Base-by-base conservation (phyloP, 495 filamentous ascomycete species). In the Penicillium lividum region DNA sequence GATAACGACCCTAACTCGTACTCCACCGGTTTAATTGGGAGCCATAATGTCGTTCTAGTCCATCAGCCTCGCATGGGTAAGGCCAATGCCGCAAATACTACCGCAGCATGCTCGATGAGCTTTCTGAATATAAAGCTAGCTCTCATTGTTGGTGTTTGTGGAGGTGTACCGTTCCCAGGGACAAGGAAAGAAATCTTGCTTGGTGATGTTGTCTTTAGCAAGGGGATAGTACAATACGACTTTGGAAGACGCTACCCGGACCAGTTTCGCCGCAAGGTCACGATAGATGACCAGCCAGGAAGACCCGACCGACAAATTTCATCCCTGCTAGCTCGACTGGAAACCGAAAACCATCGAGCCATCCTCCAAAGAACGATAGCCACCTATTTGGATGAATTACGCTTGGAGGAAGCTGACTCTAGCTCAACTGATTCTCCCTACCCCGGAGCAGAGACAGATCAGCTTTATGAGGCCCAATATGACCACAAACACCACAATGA, bases 131-230 rank as follows among this genome's bases (percentile, higher is more conserved):
- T 43, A 1, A 15, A n/a, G 4, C 40, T 43, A 5, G 40, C 40
- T n/a, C 40, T 43, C 6, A 13, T 43, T 7, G 48, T 51, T 33
- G 48, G 48, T 9, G n/a, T 51, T 11, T 51, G 48, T 51, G 48
- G 48, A 7, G 48, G 27, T n/a, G 15, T 28, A n/a, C 27, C 48
- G 7, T 51, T 48, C 45, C 40, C 40, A 15, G 1, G 9, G 11
- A 9, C 10, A 51, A 31, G 11, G 2, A 16, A 5, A 3, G 28
- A 31, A n/a, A 31, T 51, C 15, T n/a, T 51, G 10, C 48, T 51
- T 10, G 48, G 48, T 3, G 48, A 51, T n/a, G 29, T 51, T 9
- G n/a, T 51, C 0, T n/a, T 51, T 28, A 33, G 48, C 11, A 28
- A 51, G 6, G 6, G 15, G 4, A 7, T 51, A 1, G n/a, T 51